Percentiles rank a stretch among this genome's conserved stretches.
These are phyloP conservation scores for Erysimum cheiranthoides DNA, from an alignment of 345 rosid genomes.

Conservation along the genomic window DNA sequence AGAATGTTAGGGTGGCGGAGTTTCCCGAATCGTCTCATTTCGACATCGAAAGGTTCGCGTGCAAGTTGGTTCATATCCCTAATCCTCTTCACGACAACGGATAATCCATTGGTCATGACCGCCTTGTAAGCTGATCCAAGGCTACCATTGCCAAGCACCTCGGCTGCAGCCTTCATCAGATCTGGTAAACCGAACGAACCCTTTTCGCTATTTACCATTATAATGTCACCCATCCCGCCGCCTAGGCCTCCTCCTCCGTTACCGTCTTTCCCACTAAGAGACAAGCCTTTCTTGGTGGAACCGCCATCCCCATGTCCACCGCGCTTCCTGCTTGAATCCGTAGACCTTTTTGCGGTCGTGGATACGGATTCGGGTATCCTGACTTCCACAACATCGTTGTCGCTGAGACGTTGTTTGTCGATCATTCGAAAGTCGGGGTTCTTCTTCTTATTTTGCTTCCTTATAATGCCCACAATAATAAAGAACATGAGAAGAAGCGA, in stretches of 20 bases:
- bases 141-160: constrained; percentile 85
- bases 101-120: constrained; percentile 63
- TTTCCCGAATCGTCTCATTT: constrained; percentile 71
- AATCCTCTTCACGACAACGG: constrained; percentile 89
- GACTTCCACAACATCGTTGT: constrained; percentile 46
- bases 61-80: constrained; percentile 72
- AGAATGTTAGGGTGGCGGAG: constrained; percentile 68
- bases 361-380: constrained; percentile 40
- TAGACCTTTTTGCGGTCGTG: constrained; percentile 37
- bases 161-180: constrained; percentile 93
- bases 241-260: constrained; percentile 4
- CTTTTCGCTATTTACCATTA: constrained; percentile 70
- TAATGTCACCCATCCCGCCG: constrained; percentile 50
- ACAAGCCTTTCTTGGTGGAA: constrained; percentile 46
- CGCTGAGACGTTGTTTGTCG: constrained; percentile 53
- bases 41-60: constrained; percentile 65
- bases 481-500: constrained; percentile 41
- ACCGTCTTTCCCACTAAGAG: constrained; percentile 41
- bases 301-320: constrained; percentile 22
- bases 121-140: constrained; percentile 95
- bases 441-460: constrained; percentile 25
- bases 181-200: constrained; percentile 71
- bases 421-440: constrained; percentile 55
- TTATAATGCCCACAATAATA: constrained; percentile 31
- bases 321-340: constrained; percentile 43